Conservation (phyloP, 306 rosid species). For the Glycine soja region DNA sequence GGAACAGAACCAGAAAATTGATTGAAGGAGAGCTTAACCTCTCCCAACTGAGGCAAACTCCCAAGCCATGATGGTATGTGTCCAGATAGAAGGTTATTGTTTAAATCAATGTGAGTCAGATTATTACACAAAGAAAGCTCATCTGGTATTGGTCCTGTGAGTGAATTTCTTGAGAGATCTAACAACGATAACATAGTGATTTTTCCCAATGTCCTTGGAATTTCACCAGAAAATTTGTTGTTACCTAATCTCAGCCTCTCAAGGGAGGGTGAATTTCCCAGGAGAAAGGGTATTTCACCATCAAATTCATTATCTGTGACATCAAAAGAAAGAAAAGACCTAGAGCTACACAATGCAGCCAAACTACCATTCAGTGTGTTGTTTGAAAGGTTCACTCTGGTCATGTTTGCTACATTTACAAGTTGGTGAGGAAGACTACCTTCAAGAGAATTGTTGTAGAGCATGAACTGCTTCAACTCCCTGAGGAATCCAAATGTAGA, state of each 20-base stretch:
- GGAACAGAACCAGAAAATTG: conserved; percentile 72
- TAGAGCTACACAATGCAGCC: conserved; percentile 67
- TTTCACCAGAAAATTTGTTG: conserved; percentile 73
- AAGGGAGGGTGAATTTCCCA: conserved; percentile 73
- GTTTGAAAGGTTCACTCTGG: conserved; percentile 71
- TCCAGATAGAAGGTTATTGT: conserved; percentile 71
- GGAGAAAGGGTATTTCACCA: conserved; percentile 66
- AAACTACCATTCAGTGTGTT: conserved; percentile 85
- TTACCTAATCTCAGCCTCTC: conserved; percentile 75
- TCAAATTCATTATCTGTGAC: conserved; percentile 75
- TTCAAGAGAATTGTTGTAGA: conserved; percentile 88
- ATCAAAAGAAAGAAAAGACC: conserved; percentile 77
- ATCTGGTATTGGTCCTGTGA: conserved; percentile 71
- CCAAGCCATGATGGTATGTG: conserved; percentile 82
- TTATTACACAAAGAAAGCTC: conserved; percentile 80
- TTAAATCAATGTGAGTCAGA: conserved; percentile 67
- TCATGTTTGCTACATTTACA: conserved; percentile 61
- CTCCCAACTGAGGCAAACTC: conserved; percentile 67
- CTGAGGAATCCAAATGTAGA: conserved; percentile 63
- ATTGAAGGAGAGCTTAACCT: conserved; percentile 74
- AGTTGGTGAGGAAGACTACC: conserved; percentile 78
- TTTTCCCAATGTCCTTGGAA: conserved; percentile 75
- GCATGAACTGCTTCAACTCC: conserved; percentile 66
- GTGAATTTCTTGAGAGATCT: conserved; percentile 77
- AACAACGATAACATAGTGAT: conserved; percentile 62